Base-by-base conservation (phyloP, 176 grass and related monocot species). In the Oryza longistaminata region DNA sequence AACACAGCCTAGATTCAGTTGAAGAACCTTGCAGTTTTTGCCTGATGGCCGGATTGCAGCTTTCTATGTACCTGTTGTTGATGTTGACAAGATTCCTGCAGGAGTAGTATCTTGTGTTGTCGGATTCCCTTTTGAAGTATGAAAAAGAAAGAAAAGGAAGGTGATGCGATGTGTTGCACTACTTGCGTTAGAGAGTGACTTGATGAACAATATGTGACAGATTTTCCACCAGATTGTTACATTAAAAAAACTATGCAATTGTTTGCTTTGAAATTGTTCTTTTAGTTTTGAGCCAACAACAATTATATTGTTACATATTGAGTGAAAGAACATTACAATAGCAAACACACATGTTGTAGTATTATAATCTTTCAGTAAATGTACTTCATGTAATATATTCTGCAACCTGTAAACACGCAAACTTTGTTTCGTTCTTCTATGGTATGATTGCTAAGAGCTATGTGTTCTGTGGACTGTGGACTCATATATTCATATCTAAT, bases 1-100 rank as follows among this genome's bases (percentile, higher is more conserved):
- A n/a, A n/a, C n/a, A n/a, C n/a, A n/a, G n/a, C n/a, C n/a, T n/a
- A 58, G 88, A 83, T 89, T 66, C 77, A 82, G 27, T 86, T 91
- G 52, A 81, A 88, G 77, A 76, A 85, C 73, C 48, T 92, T 50
- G 42, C 71, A 35, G 7, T 93, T 66, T 92, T 87, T 19, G 82
- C 83, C 33, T 89, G 61, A 85, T 82, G 66, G 35, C 35, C 35
- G 35, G 40, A 44, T 45, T 72, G 43, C 69, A 66, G 72, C 62
- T 80, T 64, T 82, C 85, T 48, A 60, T 66, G 25, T 85, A 33
- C 12, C 62, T 45, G 8, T 21, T n/a, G 66, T 78, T 50, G 44
- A 64, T 71, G 64, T 68, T 21, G 5, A 50, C 73, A 64, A 70
- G 26, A 50, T 82, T 81, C 73, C 64, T 12, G 24, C 21, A 70